Percentiles rank a stretch among this genome's conserved stretches.
These are phyloP conservation scores for Hypomyces rosellus DNA, from an alignment of 2,329 filamentous ascomycete species.

Conservation along the genomic window DNA sequence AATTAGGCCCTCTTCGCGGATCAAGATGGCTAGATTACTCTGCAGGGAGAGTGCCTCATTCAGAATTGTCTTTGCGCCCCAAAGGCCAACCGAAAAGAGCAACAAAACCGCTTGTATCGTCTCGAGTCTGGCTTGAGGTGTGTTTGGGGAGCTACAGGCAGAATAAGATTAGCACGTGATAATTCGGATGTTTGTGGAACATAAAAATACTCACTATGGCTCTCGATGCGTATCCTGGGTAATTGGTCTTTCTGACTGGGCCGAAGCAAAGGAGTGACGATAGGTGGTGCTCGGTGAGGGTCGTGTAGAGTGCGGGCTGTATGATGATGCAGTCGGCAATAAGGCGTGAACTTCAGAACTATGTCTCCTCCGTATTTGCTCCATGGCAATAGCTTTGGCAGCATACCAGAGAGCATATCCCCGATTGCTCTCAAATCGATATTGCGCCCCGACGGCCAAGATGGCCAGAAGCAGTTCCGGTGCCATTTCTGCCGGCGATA, in stretches of 20 bases:
- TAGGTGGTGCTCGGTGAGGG: conserved; percentile 53
- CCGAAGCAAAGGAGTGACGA: conserved; percentile 52
- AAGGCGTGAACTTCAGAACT: conserved; percentile 52
- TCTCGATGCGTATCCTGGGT: conserved; percentile 54
- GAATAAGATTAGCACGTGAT: background rate
- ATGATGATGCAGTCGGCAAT: conserved; percentile 50
- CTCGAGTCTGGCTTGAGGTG: conserved; percentile 53
- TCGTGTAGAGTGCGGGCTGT: conserved; percentile 54
- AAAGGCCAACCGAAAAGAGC: conserved; percentile 54
- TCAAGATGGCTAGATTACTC: conserved; percentile 50
- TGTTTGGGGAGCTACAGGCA: conserved; percentile 46
- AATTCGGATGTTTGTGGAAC: background rate
- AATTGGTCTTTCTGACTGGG: conserved; percentile 49
- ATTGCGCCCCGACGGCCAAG: conserved; percentile 61
- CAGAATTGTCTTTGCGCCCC: conserved; percentile 54
- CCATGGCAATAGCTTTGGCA: conserved; percentile 50
- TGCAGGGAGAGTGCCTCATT: conserved; percentile 55
- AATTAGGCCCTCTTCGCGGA: conserved; percentile 52
- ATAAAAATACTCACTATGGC: conserved; percentile 45
- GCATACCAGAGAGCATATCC: conserved; percentile 57
- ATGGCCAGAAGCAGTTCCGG: conserved; percentile 63
- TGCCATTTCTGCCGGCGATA: conserved; percentile 57
- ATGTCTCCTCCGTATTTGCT: conserved; percentile 52
- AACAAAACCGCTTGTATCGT: conserved; percentile 59
- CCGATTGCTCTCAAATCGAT: conserved; percentile 54